Base-by-base conservation (phyloP, 2,329 filamentous ascomycete genomes). In the Aureobasidium sp. region DNA sequence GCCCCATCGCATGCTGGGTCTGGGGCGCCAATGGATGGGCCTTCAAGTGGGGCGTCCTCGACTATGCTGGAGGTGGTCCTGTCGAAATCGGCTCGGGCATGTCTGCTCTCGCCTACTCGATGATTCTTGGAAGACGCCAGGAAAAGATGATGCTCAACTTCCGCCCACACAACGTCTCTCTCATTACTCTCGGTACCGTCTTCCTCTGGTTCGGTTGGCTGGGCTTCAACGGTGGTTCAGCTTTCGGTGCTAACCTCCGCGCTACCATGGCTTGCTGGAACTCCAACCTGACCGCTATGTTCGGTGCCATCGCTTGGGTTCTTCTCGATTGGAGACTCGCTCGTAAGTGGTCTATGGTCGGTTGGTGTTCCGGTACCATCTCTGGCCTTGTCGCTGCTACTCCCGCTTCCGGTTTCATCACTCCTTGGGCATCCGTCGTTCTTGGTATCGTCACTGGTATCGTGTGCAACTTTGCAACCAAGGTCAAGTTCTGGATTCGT, bases 61-160 rank as follows among this genome's bases (percentile, higher is more conserved):
- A 99, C 76, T 99, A 97, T 72, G 94, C 94, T 55, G 94, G 94
- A 66, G 94, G 94, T 70, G 92, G 93, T 59, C 94, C 94, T 67
- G 94, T 99, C 82, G 94, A 99, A 78, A 97, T 99, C 69, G 90
- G 85, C 64, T 97, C 94, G 62, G 94, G 94, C 73, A 81, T 96
- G 77, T 94, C 91, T 47, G 94, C 93, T 34, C 82, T 97, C 50
- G 94, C 94, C 67, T 99, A 97, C 79, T 96, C 92, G 2, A 88
- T 90, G 90, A 87, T 97, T 41, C 89, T 99, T 64, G 94, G 94
- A 68, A 90, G 91, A 71, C 91, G 94, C 67, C 94, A 97, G 79
- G 93, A 97, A 80, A 94, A 91, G 80, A 97, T 97, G 91, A 97
- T 97, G 90, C 85, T 97, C 77, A 97, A 97, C 83, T 97, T 97